Percentiles rank a stretch among this genome's conserved stretches.
Conservation (phyloP, 1,284 basidiomycete species). For the Heterobasidion irregulare region DNA sequence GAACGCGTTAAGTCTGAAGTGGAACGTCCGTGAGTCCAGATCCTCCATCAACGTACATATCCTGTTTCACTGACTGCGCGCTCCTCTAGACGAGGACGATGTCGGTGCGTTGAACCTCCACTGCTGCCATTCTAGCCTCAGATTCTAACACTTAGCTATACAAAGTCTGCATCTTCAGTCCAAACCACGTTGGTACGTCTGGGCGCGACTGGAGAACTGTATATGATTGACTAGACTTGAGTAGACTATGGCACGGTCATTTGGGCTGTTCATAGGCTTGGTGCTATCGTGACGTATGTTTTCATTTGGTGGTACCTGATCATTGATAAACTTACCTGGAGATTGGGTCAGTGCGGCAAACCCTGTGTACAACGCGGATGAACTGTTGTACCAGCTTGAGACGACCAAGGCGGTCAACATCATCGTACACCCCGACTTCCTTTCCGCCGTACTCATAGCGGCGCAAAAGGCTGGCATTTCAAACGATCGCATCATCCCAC, state of each 20-base stretch:
- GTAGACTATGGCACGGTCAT: conserved; percentile 64
- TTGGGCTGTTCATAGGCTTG: conserved; percentile 71
- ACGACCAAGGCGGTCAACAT: conserved; percentile 48
- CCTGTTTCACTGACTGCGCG: neutral
- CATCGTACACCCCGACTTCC: conserved; percentile 45
- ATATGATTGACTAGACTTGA: neutral
- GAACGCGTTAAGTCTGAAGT: conserved; percentile 48
- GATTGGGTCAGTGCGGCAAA: conserved; percentile 41
- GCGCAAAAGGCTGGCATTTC: conserved; percentile 44
- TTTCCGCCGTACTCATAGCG: conserved; percentile 42
- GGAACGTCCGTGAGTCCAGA: conserved; percentile 28
- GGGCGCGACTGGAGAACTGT: no score
- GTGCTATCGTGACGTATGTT: conserved; percentile 43
- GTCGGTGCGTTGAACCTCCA: conserved; percentile 37
- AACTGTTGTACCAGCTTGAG: conserved; percentile 56
- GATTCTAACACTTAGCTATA: neutral
- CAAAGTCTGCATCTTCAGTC: conserved; percentile 58
- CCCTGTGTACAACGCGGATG: conserved; percentile 59
- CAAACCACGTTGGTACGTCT: conserved; percentile 54
- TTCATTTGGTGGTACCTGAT: conserved; percentile 12
- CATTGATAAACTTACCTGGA: conserved; percentile 23
- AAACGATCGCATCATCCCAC: conserved; percentile 43
- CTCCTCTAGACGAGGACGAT: conserved; percentile 25
- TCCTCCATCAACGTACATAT: neutral
- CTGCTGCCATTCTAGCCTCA: neutral